Evolutionary conservation across 1,284 basidiomycete species (phyloP).

Genomic region (Kwoniella shivajii): DNA sequence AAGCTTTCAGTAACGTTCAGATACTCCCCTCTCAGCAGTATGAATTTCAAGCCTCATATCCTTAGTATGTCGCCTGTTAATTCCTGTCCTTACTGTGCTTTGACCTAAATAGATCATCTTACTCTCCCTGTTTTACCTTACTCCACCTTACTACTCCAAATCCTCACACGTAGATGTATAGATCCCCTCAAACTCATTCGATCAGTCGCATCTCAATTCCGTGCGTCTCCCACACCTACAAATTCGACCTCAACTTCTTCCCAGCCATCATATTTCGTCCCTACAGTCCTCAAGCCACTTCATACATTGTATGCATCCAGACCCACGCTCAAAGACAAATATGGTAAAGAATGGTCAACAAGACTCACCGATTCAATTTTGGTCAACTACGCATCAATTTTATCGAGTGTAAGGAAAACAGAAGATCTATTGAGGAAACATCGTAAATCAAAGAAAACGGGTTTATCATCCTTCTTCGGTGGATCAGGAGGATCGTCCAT

Average conservation of each 20-base stretch:
- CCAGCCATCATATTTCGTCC: conserved; percentile 76
- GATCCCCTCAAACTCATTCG: conserved; percentile 84
- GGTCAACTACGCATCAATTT: conserved; percentile 60
- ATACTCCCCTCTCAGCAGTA: not conserved
- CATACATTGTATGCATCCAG: conserved; percentile 70
- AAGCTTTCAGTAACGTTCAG: not conserved
- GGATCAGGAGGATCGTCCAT: conserved; percentile 1
- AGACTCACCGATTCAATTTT: conserved; percentile 75
- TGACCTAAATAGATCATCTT: conserved; percentile 20
- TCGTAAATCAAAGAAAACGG: conserved; percentile 78
- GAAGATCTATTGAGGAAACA: conserved; percentile 81
- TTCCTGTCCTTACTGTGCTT: too few relatives aligned
- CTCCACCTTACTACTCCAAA: conserved; percentile 65
- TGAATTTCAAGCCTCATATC: too few relatives aligned
- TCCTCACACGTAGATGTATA: conserved; percentile 75
- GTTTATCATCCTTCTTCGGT: conserved; percentile 71
- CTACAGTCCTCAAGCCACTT: conserved; percentile 78
- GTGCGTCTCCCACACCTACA: conserved; percentile 43
- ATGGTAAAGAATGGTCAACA: conserved; percentile 62
- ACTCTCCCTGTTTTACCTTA: conserved; percentile 43
- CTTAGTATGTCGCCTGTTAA: not conserved
- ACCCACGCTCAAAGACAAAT: conserved; percentile 61
- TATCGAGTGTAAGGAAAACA: conserved; percentile 82
- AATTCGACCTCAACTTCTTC: conserved; percentile 49
- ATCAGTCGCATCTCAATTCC: conserved; percentile 83